These are phyloP conservation scores for Ilex aquifolium DNA, from an alignment of 257 asterid species.

Conservation along the genomic window DNA sequence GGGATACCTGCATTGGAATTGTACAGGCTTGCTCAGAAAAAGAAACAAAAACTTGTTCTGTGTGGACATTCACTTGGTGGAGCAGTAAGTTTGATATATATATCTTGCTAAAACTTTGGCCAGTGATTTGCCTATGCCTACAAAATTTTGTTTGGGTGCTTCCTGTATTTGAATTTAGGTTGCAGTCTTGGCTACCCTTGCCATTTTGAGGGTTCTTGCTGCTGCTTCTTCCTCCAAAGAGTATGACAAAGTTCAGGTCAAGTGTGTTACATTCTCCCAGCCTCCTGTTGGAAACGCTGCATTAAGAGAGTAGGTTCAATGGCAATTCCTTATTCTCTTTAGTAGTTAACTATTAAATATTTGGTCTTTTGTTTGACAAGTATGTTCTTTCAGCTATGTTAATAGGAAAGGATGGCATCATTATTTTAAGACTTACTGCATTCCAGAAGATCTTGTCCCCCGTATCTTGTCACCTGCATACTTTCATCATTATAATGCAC, in stretches of 20 bases:
- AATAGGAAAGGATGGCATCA: conserved; percentile 88
- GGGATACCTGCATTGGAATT: conserved; percentile 96
- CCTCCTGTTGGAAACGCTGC: conserved; percentile 99
- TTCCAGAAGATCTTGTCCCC: conserved; percentile 98
- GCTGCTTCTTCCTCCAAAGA: conserved; percentile 58
- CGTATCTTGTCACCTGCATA: conserved; percentile 98
- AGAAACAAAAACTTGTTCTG: conserved; percentile 76
- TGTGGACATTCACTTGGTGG: conserved; percentile 99
- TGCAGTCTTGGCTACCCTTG: conserved; percentile 94
- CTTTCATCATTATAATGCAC: conserved; percentile 90
- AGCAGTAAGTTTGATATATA: conserved; percentile 52
- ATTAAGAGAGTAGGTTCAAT: conserved; percentile 69
- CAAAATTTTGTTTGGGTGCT: conserved; percentile 13
- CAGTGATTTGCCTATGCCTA: conserved; percentile 3
- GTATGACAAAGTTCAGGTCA: conserved; percentile 78
- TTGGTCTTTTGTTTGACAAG: conserved; percentile 8
- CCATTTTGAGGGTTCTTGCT: conserved; percentile 83
- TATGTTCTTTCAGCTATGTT: conserved; percentile 64
- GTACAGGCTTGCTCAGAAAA: conserved; percentile 91
- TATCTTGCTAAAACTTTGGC: conserved; percentile 13
- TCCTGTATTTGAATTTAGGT: conserved; percentile 42
- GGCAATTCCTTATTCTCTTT: conserved; percentile 13
- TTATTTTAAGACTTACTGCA: conserved; percentile 88
- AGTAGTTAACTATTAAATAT: conserved; percentile 1
- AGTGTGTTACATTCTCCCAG: conserved; percentile 97